Evolutionary conservation across 768 basidiomycete species (phyloP), one percentile per base, ranked within the genome.

Genomic region (Termitomyces sp.): DNA sequence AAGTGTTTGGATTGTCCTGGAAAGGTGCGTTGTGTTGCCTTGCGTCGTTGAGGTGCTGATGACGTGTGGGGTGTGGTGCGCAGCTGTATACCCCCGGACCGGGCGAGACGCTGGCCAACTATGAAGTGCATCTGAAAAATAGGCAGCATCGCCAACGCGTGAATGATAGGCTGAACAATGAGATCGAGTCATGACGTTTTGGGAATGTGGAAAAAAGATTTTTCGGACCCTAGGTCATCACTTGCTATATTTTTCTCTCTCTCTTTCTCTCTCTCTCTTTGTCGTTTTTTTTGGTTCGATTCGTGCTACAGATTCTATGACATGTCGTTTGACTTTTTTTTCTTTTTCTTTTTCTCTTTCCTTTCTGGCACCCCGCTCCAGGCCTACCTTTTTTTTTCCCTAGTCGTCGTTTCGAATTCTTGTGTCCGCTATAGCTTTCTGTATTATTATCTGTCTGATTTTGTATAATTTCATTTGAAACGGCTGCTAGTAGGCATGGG

Each of bases 1-100:
- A 94, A 89, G 70, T 97, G 94, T 69, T 67, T 85, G 62, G 94
- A 97, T 70, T 95, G 94, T 71, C 94, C 94, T 63, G 93, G 93
- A 66, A 96, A 94, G 82, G 93, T 92, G 59, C 28, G 78, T 67
- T 18, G 26, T 43, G 32, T n/a, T 22, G 56, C 8, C 6, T 38
- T 16, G 3, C n/a, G n/a, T n/a, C n/a, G 0, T 38, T 16, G 36
- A 5, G 38, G 18, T 8, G 38, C 38, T 40, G n/a, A 40, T 36
- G 35, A 3, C 33, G 35, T 9, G n/a, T n/a, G n/a, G n/a, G n/a
- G 3, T 40, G 26, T 35, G 7, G 14, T 16, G 22, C 20, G 20
- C 44, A 94, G 87, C 71, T 97, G 57, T 98, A 97, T 77, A 92
- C 89, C 64, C 86, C 94, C 46, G 95, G 95, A 47, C 92, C 92